Percentiles rank a stretch among this genome's conserved stretches.
Conservation (phyloP, 1,284 basidiomycete genomes). For the Cerioporus squamosus region DNA sequence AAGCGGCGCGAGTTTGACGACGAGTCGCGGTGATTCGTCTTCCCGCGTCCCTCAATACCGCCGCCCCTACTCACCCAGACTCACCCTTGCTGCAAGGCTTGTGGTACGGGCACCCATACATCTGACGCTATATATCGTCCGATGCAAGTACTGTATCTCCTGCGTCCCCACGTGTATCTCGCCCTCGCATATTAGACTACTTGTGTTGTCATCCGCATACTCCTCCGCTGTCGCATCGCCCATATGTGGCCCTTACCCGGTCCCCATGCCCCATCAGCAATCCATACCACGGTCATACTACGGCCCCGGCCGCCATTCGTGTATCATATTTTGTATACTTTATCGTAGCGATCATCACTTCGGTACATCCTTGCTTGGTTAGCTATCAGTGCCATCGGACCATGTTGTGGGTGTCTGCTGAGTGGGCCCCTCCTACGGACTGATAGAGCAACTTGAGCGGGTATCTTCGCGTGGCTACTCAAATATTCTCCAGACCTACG, state of each 20-base stretch:
- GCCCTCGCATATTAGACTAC: not conserved
- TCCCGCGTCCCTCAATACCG: too few relatives aligned
- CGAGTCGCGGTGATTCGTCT: slow-evolving; percentile 1
- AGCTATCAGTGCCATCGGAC: not conserved
- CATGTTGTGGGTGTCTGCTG: too few relatives aligned
- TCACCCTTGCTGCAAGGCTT: too few relatives aligned
- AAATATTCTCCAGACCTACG: too few relatives aligned
- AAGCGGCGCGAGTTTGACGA: slow-evolving; percentile 3
- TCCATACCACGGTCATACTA: not conserved
- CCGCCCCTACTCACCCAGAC: too few relatives aligned
- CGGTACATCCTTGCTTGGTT: not conserved
- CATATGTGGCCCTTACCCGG: not conserved
- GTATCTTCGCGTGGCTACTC: too few relatives aligned
- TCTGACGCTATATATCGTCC: too few relatives aligned
- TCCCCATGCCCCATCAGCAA: too few relatives aligned
- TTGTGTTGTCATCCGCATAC: not conserved
- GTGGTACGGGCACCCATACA: too few relatives aligned
- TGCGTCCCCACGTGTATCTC: not conserved
- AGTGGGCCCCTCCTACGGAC: too few relatives aligned
- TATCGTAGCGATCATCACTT: not conserved
- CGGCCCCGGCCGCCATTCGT: not conserved
- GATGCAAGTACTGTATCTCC: slow-evolving; percentile 1
- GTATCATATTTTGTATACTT: not conserved
- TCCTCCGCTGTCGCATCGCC: not conserved
- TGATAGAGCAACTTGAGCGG: too few relatives aligned